phyloP scores from a whole-genome alignment of 225 moss, liverwort and hornwort genomes.

The Polytrichum commune region DNA sequence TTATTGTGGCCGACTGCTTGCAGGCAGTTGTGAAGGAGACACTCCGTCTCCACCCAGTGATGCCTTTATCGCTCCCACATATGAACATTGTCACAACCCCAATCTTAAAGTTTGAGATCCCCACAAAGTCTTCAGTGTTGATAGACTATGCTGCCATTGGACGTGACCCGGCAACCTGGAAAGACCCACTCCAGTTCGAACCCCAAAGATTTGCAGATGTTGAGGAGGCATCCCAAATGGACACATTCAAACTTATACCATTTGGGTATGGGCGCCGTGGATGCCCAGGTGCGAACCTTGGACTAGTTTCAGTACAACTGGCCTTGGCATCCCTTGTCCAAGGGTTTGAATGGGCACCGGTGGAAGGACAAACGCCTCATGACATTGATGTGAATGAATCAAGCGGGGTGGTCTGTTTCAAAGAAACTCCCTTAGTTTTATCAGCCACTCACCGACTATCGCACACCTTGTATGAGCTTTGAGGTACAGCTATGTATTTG shows the following conservation, averaged over 20 bases:
- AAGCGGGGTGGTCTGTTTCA: constrained; percentile 29
- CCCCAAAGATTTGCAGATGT: constrained; percentile 36
- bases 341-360: constrained; percentile 50
- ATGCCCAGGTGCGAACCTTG: constrained; percentile 46
- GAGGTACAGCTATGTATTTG: neutral
- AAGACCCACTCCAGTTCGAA: constrained; percentile 33
- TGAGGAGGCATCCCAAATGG: constrained; percentile 38
- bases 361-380: constrained; percentile 25
- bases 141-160: constrained; percentile 46
- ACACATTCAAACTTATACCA: constrained; percentile 49
- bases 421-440: constrained; percentile 27
- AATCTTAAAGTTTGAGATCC: constrained; percentile 32
- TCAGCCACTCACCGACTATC: constrained; percentile 33
- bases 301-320: constrained; percentile 27
- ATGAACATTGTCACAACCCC: constrained; percentile 31
- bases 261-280: constrained; percentile 57
- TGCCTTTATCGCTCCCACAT: constrained; percentile 54
- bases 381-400: constrained; percentile 45
- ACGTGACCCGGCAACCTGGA: constrained; percentile 42
- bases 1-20: neutral
- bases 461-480: constrained; percentile 16
- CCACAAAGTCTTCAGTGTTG: constrained; percentile 32
- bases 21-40: constrained; percentile 65
- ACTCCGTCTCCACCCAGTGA: constrained; percentile 46
- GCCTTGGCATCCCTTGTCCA: constrained; percentile 49